Conservation (phyloP, 495 filamentous ascomycete genomes). For the Cercophora sp. region DNA sequence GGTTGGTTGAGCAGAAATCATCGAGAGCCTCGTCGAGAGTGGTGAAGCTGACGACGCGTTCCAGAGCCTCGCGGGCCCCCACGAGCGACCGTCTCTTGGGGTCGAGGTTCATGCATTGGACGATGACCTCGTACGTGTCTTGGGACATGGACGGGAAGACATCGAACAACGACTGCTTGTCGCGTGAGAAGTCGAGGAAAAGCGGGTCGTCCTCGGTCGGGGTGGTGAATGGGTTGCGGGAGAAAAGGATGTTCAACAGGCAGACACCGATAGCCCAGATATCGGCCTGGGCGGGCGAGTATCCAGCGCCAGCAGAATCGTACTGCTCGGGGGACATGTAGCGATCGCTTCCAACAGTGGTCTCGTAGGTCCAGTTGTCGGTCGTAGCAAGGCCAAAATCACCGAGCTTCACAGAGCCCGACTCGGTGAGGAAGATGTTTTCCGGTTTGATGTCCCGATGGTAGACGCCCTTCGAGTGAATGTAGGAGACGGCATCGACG, state of each 20-base stretch:
- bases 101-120: conserved; percentile 82
- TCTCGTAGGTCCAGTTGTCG: conserved; percentile 82
- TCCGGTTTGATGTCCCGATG: conserved; percentile 99
- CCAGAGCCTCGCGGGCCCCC: conserved; percentile 69
- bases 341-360: conserved; percentile 90
- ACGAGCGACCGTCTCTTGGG: conserved; percentile 81
- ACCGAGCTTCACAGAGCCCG: conserved; percentile 89
- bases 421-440: conserved; percentile 90
- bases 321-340: conserved; percentile 99
- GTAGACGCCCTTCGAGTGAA: conserved; percentile 87
- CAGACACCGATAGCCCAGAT: conserved; percentile 97
- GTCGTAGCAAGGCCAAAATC: conserved; percentile 91
- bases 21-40: conserved; percentile 80
- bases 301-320: conserved; percentile 77
- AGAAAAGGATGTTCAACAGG: conserved; percentile 91
- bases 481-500: conserved; percentile 81
- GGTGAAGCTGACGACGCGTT: conserved; percentile 83
- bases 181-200: conserved; percentile 85
- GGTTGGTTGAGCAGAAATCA: conserved; percentile 87
- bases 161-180: conserved; percentile 93
- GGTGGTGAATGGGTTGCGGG: conserved; percentile 86
- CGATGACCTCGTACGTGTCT: conserved; percentile 90
- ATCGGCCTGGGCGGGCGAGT: conserved; percentile 90
- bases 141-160: conserved; percentile 98
- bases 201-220: conserved; percentile 83